Evolutionary conservation across 495 filamentous ascomycete genomes (phyloP).

Genomic region (Daldinia childiae): DNA sequence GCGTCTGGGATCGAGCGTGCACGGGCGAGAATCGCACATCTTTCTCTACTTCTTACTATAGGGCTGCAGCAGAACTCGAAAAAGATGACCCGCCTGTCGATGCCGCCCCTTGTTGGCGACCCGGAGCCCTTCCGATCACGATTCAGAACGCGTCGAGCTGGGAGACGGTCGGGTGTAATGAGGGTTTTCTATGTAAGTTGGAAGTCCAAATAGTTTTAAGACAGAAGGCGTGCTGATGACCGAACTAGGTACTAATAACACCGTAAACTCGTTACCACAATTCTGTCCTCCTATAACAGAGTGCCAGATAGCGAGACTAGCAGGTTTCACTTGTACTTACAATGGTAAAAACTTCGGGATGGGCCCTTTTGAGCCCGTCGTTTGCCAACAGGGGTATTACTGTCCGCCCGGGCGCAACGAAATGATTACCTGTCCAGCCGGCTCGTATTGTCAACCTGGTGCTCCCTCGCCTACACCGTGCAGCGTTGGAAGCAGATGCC

Average conservation of each 20-base stretch:
- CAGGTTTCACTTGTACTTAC: constrained; percentile 43
- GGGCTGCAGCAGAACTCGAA: constrained; percentile 23
- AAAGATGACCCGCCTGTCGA: constrained; percentile 33
- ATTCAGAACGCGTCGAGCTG: constrained; percentile 51
- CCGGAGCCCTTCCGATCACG: constrained; percentile 45
- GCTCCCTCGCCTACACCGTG: constrained; percentile 55
- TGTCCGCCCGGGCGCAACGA: constrained; percentile 52
- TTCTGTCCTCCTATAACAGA: constrained; percentile 56
- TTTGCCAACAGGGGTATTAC: constrained; percentile 56
- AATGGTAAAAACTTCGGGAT: constrained; percentile 49
- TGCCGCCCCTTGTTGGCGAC: constrained; percentile 50
- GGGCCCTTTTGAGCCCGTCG: constrained; percentile 56
- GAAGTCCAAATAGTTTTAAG: not conserved
- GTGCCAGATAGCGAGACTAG: constrained; percentile 51
- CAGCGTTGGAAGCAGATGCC: constrained; percentile 52
- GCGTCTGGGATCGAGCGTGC: constrained; percentile 48
- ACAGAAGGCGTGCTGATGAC: constrained; percentile 20
- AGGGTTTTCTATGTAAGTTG: constrained; percentile 54
- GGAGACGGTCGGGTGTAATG: constrained; percentile 48
- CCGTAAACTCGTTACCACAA: constrained; percentile 53
- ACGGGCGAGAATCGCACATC: constrained; percentile 46
- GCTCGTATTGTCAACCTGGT: constrained; percentile 57
- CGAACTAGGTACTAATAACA: constrained; percentile 55
- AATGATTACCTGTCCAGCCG: constrained; percentile 52
- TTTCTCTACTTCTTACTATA: constrained; percentile 49